Evolutionary conservation across 176 grass and related monocot species (phyloP).

Genomic region (Avena atlantica): DNA sequence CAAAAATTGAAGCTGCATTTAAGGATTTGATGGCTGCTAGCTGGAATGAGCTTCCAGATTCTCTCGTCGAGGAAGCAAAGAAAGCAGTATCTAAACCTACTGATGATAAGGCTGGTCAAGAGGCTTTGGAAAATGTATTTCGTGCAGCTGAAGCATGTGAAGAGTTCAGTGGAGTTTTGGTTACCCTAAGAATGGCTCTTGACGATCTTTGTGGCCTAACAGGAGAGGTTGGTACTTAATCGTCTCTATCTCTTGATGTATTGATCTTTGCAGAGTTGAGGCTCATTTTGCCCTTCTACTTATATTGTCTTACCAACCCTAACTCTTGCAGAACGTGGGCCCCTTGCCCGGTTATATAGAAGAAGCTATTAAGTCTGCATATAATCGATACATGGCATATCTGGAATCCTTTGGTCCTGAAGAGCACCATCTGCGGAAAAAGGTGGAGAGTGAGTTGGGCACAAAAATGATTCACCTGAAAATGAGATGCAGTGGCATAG

Average conservation of each 20-base stretch:
- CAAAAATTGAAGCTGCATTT: conserved; percentile 74
- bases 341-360: conserved; percentile 75
- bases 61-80: conserved; percentile 71
- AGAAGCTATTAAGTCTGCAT: conserved; percentile 85
- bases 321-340: conserved; percentile 69
- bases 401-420: conserved; percentile 89
- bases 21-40: conserved; percentile 95
- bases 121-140: conserved; percentile 74
- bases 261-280: conserved; percentile 7
- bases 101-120: conserved; percentile 72
- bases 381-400: conserved; percentile 76
- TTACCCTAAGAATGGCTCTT: conserved; percentile 92
- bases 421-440: conserved; percentile 79
- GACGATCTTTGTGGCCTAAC: conserved; percentile 91
- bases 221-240: conserved; percentile 72
- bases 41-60: conserved; percentile 87
- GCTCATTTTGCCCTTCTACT: neutral
- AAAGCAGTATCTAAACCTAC: conserved; percentile 79
- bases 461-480: conserved; percentile 99
- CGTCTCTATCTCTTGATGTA: conserved; percentile 25
- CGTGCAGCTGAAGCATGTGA: conserved; percentile 87
- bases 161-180: conserved; percentile 77
- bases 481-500: conserved; percentile 98
- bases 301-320: conserved; percentile 31
- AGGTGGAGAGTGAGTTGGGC: conserved; percentile 92